Evolutionary conservation across 306 rosid genomes (phyloP).

Genomic region (Argentina anserina): DNA sequence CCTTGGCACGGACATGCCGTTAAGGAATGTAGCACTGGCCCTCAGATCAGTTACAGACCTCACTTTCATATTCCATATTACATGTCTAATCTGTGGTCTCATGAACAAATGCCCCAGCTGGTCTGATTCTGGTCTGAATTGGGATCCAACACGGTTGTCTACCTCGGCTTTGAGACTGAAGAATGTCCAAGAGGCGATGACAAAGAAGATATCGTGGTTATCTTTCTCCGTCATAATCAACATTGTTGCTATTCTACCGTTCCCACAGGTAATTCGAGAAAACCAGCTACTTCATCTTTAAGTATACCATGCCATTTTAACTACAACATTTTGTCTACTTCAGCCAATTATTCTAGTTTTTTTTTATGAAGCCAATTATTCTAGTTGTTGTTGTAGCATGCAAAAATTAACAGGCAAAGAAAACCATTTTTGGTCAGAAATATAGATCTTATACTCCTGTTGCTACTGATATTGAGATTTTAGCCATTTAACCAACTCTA

Average conservation of each 20-base stretch:
- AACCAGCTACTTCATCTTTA: too few species aligned
- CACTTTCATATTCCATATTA: constrained; percentile 17
- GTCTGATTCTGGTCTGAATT: neutral
- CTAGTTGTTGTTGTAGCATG: too few species aligned
- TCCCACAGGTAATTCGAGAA: constrained; percentile 16
- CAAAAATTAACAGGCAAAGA: too few species aligned
- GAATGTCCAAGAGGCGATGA: neutral
- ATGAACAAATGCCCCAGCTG: neutral
- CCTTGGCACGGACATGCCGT: constrained; percentile 24
- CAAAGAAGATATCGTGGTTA: neutral
- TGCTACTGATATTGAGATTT: too few species aligned
- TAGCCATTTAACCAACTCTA: too few species aligned
- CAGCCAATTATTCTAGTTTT: too few species aligned
- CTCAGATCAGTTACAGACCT: constrained; percentile 26
- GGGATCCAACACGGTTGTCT: neutral
- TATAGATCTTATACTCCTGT: too few species aligned
- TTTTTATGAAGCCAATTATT: too few species aligned
- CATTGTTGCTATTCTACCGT: constrained; percentile 11
- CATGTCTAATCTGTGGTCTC: rapidly evolving
- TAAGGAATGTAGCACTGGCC: constrained; percentile 16
- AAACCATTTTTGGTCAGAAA: too few species aligned
- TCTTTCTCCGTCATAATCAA: neutral
- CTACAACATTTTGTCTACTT: too few species aligned
- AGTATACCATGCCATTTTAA: neutral
- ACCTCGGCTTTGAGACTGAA: too few species aligned